Base-by-base conservation (phyloP, 768 basidiomycete genomes). In the Tricholoma saponaceum region DNA sequence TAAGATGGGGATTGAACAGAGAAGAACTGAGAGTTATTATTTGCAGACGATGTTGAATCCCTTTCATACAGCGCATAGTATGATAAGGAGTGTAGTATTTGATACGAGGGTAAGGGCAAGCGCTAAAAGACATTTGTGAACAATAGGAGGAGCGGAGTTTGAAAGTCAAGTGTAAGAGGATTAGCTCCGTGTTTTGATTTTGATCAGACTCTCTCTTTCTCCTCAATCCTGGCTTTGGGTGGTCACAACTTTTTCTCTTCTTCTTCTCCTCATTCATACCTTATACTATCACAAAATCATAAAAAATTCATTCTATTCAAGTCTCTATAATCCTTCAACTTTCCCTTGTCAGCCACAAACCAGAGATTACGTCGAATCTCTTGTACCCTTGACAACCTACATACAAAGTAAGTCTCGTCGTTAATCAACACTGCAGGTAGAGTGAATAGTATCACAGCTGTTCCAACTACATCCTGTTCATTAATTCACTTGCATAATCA, bases 41-140 rank as follows among this genome's bases (percentile, higher is more conserved):
- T n/a, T n/a, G n/a, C 73, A 96, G 95, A 86, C 90, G 58, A 79
- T 84, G 76, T 55, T 97, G 72, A 99, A 97, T 66, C 96, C 97
- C n/a, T 99, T 99, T 75, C 92, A 98, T 65, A 92, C 89, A 3
- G 89, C 90, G 30, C 94, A 98, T 67, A 89, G 85, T 39, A 74
- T 79, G 47, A 93, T 98, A 64, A 82, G 86, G 56, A 95, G 90
- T 68, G 67, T 72, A 16, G 80, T 86, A 4, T 98, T 98, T 74
- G 95, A 98, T 69, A 76, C 77, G 5, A 82, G 91, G 43, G 88
- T 98, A 0, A 79, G 92, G 59, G 85, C 87, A 18, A 90, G 88
- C 72, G 97, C 96, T 52, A 90, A 87, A 74, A 91, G 89, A 76
- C 75, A 92, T 70, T 74, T 98, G 64, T 86, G 67, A n/a, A 49